Percentiles rank a stretch among this genome's conserved stretches.
Evolutionary conservation across 106 monocot species (phyloP).

Genomic region (Posidonia australis): DNA sequence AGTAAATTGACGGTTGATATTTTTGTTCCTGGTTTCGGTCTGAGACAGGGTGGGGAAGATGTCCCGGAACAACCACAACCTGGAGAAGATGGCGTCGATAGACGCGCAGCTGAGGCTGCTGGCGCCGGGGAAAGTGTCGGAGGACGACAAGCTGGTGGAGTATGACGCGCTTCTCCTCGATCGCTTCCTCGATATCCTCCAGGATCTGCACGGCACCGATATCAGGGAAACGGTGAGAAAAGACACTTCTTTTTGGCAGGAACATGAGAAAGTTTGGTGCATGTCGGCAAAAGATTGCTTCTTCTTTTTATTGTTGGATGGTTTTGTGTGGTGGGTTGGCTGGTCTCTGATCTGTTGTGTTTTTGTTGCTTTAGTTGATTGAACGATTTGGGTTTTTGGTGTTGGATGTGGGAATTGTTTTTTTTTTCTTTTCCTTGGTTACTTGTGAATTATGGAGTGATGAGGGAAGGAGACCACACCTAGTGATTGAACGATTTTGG

Average conservation of each 20-base stretch:
- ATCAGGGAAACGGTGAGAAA: constrained; percentile 78
- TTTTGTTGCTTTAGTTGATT: too few relatives aligned
- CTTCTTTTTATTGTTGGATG: neutral
- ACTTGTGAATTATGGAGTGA: neutral
- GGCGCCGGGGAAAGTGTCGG: constrained; percentile 51
- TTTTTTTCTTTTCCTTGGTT: neutral
- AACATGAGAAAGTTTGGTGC: too few relatives aligned
- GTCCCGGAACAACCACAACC: too few relatives aligned
- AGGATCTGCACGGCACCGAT: constrained; percentile 59
- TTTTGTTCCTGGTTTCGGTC: too few relatives aligned
- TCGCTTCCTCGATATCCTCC: constrained; percentile 35
- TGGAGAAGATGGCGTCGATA: too few relatives aligned
- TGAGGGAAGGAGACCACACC: neutral
- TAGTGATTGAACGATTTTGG: neutral
- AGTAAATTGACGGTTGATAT: too few relatives aligned
- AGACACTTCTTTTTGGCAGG: too few relatives aligned
- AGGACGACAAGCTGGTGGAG: constrained; percentile 90
- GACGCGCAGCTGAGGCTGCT: too few relatives aligned
- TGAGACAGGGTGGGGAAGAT: too few relatives aligned
- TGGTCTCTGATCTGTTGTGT: too few relatives aligned
- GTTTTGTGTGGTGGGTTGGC: too few relatives aligned
- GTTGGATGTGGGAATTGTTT: neutral
- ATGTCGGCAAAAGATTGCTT: neutral
- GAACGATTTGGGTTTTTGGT: neutral
- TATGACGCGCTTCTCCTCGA: constrained; percentile 62